These are phyloP conservation scores for Carex scoparia DNA, from an alignment of 176 grass and related monocot genomes.

Conservation along the genomic window DNA sequence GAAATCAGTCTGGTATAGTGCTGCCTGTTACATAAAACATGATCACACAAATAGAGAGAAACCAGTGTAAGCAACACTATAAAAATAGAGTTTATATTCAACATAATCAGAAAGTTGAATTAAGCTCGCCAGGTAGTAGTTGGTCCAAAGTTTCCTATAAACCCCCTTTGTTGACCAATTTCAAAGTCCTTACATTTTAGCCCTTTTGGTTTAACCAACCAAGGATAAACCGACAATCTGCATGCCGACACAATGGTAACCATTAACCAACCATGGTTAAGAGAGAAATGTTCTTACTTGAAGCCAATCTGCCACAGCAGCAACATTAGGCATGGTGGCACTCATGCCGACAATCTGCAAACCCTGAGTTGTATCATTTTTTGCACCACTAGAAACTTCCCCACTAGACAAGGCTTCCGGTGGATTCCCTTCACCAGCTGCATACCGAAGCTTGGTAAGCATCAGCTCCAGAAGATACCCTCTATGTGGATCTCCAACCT, in stretches of 20 bases:
- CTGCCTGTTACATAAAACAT: conserved; percentile 37
- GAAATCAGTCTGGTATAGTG: conserved; percentile 92
- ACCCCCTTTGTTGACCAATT: not conserved
- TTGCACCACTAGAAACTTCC: conserved; percentile 68
- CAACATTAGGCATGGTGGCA: conserved; percentile 96
- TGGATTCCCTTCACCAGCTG: conserved; percentile 68
- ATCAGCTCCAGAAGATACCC: conserved; percentile 90
- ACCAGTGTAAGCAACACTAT: not conserved
- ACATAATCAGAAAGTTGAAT: not conserved
- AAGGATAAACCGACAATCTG: not conserved
- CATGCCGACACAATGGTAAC: not conserved
- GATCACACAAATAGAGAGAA: not conserved
- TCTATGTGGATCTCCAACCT: conserved; percentile 94
- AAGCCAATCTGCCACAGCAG: conserved; percentile 87
- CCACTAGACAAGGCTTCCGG: conserved; percentile 48
- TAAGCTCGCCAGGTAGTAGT: not conserved
- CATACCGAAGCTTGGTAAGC: conserved; percentile 93
- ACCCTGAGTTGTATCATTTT: conserved; percentile 48
- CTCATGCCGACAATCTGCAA: conserved; percentile 98
- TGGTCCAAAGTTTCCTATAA: not conserved
- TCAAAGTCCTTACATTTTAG: not conserved
- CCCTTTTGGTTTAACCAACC: not conserved
- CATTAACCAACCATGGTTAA: not conserved
- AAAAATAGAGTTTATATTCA: not conserved
- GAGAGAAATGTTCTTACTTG: conserved; percentile 49